Evolutionary conservation across 495 filamentous ascomycete species (phyloP).

Genomic region (Aspergillus affinis): DNA sequence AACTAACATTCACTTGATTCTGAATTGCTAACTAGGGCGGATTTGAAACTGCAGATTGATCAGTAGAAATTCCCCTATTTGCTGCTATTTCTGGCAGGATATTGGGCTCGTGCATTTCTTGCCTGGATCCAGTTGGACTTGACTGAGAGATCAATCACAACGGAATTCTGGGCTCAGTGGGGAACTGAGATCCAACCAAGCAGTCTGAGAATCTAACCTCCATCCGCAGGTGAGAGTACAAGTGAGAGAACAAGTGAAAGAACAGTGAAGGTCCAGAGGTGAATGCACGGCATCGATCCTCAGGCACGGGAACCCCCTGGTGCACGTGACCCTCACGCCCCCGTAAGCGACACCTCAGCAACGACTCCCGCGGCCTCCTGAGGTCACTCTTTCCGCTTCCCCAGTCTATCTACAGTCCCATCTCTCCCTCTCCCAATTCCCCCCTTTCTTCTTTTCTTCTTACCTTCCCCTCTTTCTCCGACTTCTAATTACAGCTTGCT

Average conservation of each 20-base stretch:
- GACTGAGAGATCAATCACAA: background rate
- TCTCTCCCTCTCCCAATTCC: conserved; percentile 28
- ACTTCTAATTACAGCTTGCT: conserved; percentile 19
- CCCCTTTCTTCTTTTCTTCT: conserved; percentile 19
- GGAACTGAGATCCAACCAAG: background rate
- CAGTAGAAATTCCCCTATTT: background rate
- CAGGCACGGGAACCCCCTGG: conserved; percentile 5
- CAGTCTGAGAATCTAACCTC: background rate
- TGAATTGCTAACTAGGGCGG: background rate
- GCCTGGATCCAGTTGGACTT: background rate
- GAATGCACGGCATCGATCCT: background rate
- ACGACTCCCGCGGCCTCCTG: conserved; percentile 43
- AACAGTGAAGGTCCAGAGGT: background rate
- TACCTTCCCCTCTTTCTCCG: conserved; percentile 17
- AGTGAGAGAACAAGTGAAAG: background rate
- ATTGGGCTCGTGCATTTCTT: background rate
- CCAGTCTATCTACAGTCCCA: conserved; percentile 23
- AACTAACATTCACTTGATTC: background rate
- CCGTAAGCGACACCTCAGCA: conserved; percentile 52
- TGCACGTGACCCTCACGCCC: conserved; percentile 34
- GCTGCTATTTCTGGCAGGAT: background rate
- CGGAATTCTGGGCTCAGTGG: background rate
- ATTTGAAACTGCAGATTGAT: background rate
- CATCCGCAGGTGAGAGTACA: background rate
- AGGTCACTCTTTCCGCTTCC: conserved; percentile 38